Conservation (phyloP, 2,329 filamentous ascomycete species). For the Myriosclerotinia curreyana region DNA sequence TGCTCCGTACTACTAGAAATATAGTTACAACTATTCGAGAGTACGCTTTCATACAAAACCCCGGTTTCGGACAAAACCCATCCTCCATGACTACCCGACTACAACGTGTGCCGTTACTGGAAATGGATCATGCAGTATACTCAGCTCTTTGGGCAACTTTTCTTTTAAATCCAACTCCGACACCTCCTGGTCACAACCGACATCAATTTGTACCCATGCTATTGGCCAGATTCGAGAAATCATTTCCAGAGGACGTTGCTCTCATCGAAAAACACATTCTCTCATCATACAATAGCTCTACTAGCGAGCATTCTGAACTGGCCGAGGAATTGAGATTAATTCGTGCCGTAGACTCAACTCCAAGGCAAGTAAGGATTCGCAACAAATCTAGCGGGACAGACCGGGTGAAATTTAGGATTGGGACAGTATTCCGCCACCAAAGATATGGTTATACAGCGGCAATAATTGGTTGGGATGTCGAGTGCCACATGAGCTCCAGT, state of each 20-base stretch:
- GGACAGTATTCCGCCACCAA: constrained; percentile 79
- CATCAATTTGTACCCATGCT: constrained; percentile 40
- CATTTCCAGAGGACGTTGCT: constrained; percentile 42
- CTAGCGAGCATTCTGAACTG: constrained; percentile 42
- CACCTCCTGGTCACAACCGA: constrained; percentile 31
- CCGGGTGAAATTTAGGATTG: constrained; percentile 66
- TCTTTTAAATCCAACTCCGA: constrained; percentile 35
- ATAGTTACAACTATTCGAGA: constrained; percentile 70
- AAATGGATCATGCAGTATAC: constrained; percentile 42
- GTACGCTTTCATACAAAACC: constrained; percentile 30
- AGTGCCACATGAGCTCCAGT: constrained; percentile 53
- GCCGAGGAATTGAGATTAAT: constrained; percentile 54
- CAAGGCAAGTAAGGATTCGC: constrained; percentile 45
- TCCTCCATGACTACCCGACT: constrained; percentile 32
- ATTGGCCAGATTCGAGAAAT: constrained; percentile 40
- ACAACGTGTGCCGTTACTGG: constrained; percentile 37
- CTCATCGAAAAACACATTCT: constrained; percentile 42
- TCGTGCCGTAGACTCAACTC: constrained; percentile 53
- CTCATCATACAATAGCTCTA: constrained; percentile 35
- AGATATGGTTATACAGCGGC: constrained; percentile 77
- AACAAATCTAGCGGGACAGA: constrained; percentile 30
- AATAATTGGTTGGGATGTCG: constrained; percentile 76
- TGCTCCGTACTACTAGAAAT: constrained; percentile 74
- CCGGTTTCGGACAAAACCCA: constrained; percentile 32
- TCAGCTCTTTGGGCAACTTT: constrained; percentile 42